Evolutionary conservation across 371 early-diverging fungal species (phyloP), one percentile per base, ranked within the genome.

Genomic region (Rhizopus stolonifer): DNA sequence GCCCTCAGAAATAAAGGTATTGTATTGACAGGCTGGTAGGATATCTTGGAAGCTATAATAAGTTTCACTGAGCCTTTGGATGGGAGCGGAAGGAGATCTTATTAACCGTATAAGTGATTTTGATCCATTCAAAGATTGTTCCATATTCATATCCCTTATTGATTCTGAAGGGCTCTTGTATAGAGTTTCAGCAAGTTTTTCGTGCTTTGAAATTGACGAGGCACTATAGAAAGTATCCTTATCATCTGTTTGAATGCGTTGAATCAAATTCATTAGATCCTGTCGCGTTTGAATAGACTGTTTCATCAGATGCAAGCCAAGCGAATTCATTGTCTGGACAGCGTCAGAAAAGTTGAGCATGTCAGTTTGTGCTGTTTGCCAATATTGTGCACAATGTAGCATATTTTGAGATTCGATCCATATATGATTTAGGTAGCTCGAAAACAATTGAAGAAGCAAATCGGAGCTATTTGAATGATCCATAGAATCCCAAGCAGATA

Each of bases 341-440:
- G 31, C 38, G 11, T 50, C 46, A 18, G 25, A 36, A 26, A 45
- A 32, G 4, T 31, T 24, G n/a, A 26, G 26, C 4, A 9, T 19
- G 6, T 24, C 19, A 11, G 7, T 25, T n/a, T 23, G 46, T 1
- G n/a, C 22, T 42, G 21, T 26, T 10, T 11, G 2, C 52, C 52
- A 52, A 1, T 17, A 14, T 10, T 52, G 40, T 18, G 49, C 56
- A 43, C 49, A 56, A 17, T 58, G 47, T 10, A 52, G 4, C 48
- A 52, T 58, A 5, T 31, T 46, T 42, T 58, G 47, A 5, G 58
- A 42, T 8, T 52, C 58, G 5, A 26, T 39, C 58, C 58, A 58
- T 24, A 58, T 46, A 18, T 58, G 52, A 47, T 51, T 34, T 14
- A 58, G 18, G 38, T 46, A 52, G n/a, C 29, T 23, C 1, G 23